These are phyloP conservation scores for Neurospora tetraspora DNA, from an alignment of 495 filamentous ascomycete species.

Conservation along the genomic window DNA sequence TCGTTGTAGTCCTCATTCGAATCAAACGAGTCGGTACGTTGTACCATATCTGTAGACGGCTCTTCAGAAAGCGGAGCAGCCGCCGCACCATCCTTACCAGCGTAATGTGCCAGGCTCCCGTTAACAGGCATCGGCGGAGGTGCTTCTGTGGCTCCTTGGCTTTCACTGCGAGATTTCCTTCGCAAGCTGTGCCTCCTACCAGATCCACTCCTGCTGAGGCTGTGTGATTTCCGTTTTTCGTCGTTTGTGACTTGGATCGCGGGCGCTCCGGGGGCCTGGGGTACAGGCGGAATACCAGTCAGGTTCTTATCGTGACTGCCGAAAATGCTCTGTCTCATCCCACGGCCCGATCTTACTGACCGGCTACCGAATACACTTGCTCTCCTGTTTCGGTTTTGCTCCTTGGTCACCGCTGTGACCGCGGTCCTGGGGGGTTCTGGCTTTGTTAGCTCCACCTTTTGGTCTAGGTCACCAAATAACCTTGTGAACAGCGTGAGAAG, in stretches of 20 bases:
- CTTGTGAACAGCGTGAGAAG: slow-evolving; percentile 71
- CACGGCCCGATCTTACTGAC: slow-evolving; percentile 28
- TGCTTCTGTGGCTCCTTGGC: slow-evolving; percentile 9
- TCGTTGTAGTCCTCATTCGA: slow-evolving; percentile 13
- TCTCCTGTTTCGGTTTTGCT: slow-evolving; percentile 45
- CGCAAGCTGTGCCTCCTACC: slow-evolving; percentile 32
- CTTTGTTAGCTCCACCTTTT: slow-evolving; percentile 24
- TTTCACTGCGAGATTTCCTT: slow-evolving; percentile 33
- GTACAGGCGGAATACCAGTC: slow-evolving; percentile 12
- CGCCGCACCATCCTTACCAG: not conserved
- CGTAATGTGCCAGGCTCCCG: not conserved
- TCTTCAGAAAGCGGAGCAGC: not conserved
- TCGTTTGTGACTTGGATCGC: slow-evolving; percentile 31
- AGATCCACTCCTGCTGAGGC: slow-evolving; percentile 32
- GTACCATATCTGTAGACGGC: slow-evolving; percentile 6
- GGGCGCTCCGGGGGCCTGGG: slow-evolving; percentile 24
- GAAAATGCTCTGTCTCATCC: slow-evolving; percentile 19
- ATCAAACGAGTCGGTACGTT: slow-evolving; percentile 21
- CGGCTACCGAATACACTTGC: slow-evolving; percentile 63
- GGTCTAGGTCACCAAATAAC: slow-evolving; percentile 54
- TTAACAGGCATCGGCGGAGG: not conserved
- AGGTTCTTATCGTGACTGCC: slow-evolving; percentile 19
- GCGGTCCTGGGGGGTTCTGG: slow-evolving; percentile 55
- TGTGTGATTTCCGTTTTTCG: slow-evolving; percentile 23
- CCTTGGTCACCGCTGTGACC: slow-evolving; percentile 45